Base-by-base conservation (phyloP, 805 yeast genomes). In the Danielia oregonensis region DNA sequence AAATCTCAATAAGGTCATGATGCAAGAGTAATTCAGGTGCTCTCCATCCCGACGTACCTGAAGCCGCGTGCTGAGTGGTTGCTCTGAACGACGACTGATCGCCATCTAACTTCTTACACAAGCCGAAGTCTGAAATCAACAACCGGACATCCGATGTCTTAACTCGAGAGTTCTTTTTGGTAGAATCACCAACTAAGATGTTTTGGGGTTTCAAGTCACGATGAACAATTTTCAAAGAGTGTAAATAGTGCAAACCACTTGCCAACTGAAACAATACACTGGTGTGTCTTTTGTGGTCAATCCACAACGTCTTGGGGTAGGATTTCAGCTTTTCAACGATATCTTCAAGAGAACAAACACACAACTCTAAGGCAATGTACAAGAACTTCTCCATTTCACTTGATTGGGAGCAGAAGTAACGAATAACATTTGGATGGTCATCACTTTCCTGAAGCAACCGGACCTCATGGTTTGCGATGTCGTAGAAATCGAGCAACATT, bases 21-120 rank as follows among this genome's bases (percentile, higher is more conserved):
- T 44, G 46, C 16, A 74, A 56, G 24, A 86, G 60, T 22, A 86
- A 58, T 51, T 93, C 98, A 0, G 98, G 98, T 0, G 99, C 97
- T 48, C 97, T 74, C 98, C 98, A 93, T 3, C 99, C 99, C 3
- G 93, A 77, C 0, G 98, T 93, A 2, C 98, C 98, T 41, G 63
- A 63, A 0, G 97, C 95, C 13, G 95, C 94, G 50, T 87, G 81
- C 22, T 86, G 88, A 0, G 93, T 82, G 0, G 96, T 91, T 0
- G 96, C 95, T 42, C 91, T 74, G 58, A 91, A 91, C 2, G 96
- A 86, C 2, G 95, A 84, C 58, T 93, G 96, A 48, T 88, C 97
- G 11, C 80, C 77, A 42, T 93, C 98, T 33, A 93, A 64, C 52
- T 84, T 85, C 54, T 91, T 89, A 56, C 98, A 93, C 6, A 93